A percentile compares a stretch with the other conserved stretches of the same genome.
These are phyloP conservation scores for Annulohypoxylon bovei DNA, from an alignment of 495 filamentous ascomycete genomes.

Conservation along the genomic window DNA sequence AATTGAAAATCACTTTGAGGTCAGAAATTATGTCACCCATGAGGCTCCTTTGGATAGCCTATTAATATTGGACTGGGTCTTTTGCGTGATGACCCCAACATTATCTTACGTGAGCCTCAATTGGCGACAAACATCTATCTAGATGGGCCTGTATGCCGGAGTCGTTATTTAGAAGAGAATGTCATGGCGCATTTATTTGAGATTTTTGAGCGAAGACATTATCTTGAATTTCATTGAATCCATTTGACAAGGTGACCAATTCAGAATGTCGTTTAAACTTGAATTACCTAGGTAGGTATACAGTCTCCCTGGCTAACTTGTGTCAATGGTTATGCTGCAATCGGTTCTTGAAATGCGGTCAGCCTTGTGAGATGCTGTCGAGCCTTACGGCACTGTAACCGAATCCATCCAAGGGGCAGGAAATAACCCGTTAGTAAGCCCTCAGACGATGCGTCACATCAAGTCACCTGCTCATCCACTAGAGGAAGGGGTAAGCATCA, in stretches of 20 bases:
- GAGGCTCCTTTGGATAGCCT: conserved; percentile 18
- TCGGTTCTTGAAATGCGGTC: background rate
- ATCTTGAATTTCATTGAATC: background rate
- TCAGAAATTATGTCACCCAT: conserved; percentile 25
- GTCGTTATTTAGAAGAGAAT: background rate
- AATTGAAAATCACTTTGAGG: background rate
- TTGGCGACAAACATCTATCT: background rate
- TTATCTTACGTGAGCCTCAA: conserved; percentile 28
- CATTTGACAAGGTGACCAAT: background rate
- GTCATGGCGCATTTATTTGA: background rate
- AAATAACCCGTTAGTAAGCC: background rate
- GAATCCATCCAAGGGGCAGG: background rate
- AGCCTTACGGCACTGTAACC: background rate
- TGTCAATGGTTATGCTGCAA: background rate
- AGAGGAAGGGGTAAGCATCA: conserved; percentile 14
- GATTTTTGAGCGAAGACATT: background rate
- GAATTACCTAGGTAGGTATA: too few species aligned
- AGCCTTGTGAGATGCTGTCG: background rate
- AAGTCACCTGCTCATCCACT: conserved; percentile 8
- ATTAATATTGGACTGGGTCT: background rate
- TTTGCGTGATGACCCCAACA: background rate
- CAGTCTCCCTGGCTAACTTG: background rate
- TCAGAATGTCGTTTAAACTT: too few species aligned
- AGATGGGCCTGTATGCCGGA: background rate
- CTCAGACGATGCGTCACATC: background rate